Conservation (phyloP, 768 basidiomycete genomes). For the Mycena pura region DNA sequence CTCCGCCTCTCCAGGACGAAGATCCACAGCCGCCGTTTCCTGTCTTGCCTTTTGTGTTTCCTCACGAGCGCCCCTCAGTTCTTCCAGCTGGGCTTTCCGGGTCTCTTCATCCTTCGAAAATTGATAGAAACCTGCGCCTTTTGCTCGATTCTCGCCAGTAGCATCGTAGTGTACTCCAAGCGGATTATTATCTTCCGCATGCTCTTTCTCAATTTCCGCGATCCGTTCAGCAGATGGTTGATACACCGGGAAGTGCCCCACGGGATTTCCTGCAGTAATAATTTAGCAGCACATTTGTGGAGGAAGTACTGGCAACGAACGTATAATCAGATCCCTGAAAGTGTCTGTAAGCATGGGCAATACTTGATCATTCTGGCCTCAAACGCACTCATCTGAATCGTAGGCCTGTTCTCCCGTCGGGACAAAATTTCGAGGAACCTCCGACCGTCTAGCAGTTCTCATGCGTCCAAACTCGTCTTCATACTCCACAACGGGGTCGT, state of each 20-base stretch:
- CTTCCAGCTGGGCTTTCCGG: conserved; percentile 82
- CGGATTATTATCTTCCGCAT: conserved; percentile 75
- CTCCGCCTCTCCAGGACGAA: conserved; percentile 75
- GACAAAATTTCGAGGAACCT: conserved; percentile 74
- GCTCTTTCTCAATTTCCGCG: conserved; percentile 73
- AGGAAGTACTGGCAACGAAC: conserved; percentile 40
- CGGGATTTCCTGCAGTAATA: conserved; percentile 68
- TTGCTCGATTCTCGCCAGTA: conserved; percentile 79
- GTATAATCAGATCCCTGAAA: conserved; percentile 64
- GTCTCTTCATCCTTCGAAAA: conserved; percentile 88
- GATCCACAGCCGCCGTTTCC: conserved; percentile 65
- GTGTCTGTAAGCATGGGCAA: conserved; percentile 14
- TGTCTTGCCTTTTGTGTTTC: conserved; percentile 74
- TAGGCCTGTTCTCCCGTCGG: conserved; percentile 50
- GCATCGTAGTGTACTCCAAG: conserved; percentile 84
- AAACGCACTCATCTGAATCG: conserved; percentile 66
- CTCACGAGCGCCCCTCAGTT: conserved; percentile 66
- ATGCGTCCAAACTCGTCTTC: conserved; percentile 88
- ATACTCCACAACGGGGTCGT: conserved; percentile 84
- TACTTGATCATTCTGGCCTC: not conserved
- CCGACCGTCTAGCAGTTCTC: conserved; percentile 71
- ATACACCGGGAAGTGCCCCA: conserved; percentile 87
- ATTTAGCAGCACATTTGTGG: conserved; percentile 6
- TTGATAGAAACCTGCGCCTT: conserved; percentile 91
- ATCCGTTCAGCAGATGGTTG: conserved; percentile 82